Base-by-base conservation (phyloP, 2,329 filamentous ascomycete genomes). In the Cercospora sojina region DNA sequence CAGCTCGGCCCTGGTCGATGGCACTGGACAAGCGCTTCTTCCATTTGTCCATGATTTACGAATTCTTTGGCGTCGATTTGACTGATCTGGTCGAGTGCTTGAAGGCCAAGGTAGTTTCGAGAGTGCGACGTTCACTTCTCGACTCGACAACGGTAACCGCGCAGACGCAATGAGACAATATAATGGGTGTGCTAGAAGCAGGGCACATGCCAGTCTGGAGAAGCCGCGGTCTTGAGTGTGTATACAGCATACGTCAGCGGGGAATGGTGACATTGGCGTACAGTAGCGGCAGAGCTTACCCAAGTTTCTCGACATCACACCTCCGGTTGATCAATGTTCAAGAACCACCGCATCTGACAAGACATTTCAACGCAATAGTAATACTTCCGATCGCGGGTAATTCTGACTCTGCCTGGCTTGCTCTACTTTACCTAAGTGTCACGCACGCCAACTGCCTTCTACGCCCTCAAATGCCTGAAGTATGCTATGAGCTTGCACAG, bases 221-320 rank as follows among this genome's bases (percentile, higher is more conserved):
- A 12, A 47, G 43, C 59, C 18, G 27, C 25, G 27, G 47, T 41
- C 43, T 55, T 8, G 5, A 43, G 20, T 16, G 5, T 5, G 5
- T 57, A 10, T 35, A 31, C 29, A 57, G 29, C 49, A 56, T 63
- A 63, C 60, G 60, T 63, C 60, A 63, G 60, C 60, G 60, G 60
- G 60, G 60, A 51, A 23, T 63, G 60, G 6, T 55, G 60, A 63
- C 49, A 56, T 56, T 63, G 49, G 60, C 60, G 32, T 55, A 41
- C 60, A 57, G 18, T 63, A 63, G 49, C 32, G 32, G 47, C 59
- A 55, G 29, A 62, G 59, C 59, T 62, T 35, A 53, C 59, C 59
- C 43, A 35, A 51, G 27, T 55, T 62, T 55, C 43, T 35, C 27
- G n/a, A 55, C 59, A 16, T 41, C 59, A 62, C 23, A 31, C 20